Evolutionary conservation across 1,284 basidiomycete genomes (phyloP).

Genomic region (Ganoderma resinaceum): DNA sequence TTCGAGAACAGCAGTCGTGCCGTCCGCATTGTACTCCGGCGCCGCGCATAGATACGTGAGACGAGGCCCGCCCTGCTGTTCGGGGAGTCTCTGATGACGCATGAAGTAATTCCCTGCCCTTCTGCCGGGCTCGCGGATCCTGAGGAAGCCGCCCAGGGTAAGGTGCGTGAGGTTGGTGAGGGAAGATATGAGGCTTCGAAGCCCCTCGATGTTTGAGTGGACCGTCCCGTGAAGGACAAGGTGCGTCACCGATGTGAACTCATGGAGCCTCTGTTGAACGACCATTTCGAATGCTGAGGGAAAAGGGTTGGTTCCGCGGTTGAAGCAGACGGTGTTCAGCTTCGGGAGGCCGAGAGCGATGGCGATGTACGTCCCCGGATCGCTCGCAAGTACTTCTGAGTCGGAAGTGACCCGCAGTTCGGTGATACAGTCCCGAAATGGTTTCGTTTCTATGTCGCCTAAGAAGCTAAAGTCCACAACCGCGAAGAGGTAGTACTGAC

Average conservation of each 20-base stretch:
- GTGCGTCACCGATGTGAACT: slow-evolving; percentile 1
- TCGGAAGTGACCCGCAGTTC: neutral
- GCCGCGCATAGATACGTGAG: slow-evolving; percentile 1
- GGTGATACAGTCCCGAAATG: slow-evolving; percentile 3
- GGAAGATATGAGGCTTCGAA: slow-evolving; percentile 1
- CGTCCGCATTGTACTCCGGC: neutral
- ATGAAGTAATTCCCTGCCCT: slow-evolving; percentile 1
- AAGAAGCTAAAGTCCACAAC: slow-evolving; percentile 1
- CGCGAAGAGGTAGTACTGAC: slow-evolving; percentile 2
- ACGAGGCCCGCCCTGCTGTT: slow-evolving; percentile 2
- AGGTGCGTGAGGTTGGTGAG: slow-evolving; percentile 4
- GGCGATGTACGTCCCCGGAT: neutral
- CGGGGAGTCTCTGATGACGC: neutral
- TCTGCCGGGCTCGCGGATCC: neutral
- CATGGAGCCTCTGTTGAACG: neutral
- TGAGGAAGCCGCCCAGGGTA: neutral
- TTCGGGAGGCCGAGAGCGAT: neutral
- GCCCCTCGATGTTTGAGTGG: neutral
- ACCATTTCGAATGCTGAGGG: neutral
- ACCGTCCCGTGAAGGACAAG: neutral
- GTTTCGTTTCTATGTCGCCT: neutral
- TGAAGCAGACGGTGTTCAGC: neutral
- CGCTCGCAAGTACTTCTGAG: neutral
- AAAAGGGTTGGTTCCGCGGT: neutral
- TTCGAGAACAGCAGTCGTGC: neutral